phyloP scores from a whole-genome alignment of 176 grass and related monocot species.

The Alloteropsis semialata region DNA sequence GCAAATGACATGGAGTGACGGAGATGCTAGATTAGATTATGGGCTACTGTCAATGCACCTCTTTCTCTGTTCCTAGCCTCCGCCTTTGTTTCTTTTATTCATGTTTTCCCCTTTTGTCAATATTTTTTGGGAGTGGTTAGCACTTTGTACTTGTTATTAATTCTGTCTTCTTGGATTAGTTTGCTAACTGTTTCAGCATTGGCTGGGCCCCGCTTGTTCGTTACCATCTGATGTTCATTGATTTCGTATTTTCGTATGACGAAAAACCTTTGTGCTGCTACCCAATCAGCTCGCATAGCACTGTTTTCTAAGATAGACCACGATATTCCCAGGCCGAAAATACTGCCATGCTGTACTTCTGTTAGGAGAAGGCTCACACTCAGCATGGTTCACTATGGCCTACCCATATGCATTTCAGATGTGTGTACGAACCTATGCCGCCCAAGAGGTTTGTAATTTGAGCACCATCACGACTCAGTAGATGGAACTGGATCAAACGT shows the following conservation, averaged over 20 bases:
- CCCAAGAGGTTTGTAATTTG: not conserved
- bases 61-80: not conserved
- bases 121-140: constrained; percentile 3
- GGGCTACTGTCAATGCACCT: not conserved
- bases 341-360: not conserved
- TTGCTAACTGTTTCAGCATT: not conserved
- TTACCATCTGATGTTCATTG: not conserved
- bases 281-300: not conserved
- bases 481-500: not conserved
- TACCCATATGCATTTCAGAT: not conserved
- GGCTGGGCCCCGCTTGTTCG: not conserved
- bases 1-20: not conserved
- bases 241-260: not conserved
- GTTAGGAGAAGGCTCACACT: not conserved
- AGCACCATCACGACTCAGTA: not conserved
- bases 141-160: not conserved
- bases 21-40: not conserved
- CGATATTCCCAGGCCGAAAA: too few species aligned
- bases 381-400: not conserved
- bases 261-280: not conserved
- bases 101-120: not conserved
- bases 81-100: not conserved
- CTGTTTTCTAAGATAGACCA: not conserved
- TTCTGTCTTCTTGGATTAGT: not conserved
- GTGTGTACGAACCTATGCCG: not conserved